Evolutionary conservation across 495 filamentous ascomycete genomes (phyloP).

Genomic region (Talaromyces trachyspermus): DNA sequence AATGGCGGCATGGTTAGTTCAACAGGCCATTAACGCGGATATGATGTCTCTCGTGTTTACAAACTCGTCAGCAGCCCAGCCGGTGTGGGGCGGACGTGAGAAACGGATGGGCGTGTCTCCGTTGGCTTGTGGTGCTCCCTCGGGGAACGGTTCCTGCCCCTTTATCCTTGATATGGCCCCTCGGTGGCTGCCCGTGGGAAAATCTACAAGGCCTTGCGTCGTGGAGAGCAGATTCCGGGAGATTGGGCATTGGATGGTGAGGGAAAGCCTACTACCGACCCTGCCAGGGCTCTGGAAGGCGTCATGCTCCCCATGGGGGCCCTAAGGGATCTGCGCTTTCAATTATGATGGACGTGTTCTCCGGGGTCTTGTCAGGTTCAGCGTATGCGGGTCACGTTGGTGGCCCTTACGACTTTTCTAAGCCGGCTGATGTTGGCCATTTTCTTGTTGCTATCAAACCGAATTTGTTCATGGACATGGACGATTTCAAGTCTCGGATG

Average conservation of each 20-base stretch:
- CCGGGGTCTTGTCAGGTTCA: constrained; percentile 61
- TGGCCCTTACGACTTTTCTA: constrained; percentile 61
- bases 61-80: constrained; percentile 67
- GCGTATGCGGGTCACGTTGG: constrained; percentile 68
- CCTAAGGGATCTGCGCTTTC: constrained; percentile 65
- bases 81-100: constrained; percentile 59
- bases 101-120: constrained; percentile 69
- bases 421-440: constrained; percentile 65
- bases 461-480: constrained; percentile 64
- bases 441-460: constrained; percentile 70
- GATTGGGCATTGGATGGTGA: constrained; percentile 70
- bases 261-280: constrained; percentile 59
- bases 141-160: constrained; percentile 38
- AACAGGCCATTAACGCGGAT: constrained; percentile 61
- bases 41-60: constrained; percentile 77
- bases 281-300: constrained; percentile 50
- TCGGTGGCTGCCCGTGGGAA: constrained; percentile 66
- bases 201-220: constrained; percentile 63
- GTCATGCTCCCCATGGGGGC: constrained; percentile 79
- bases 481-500: constrained; percentile 65
- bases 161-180: constrained; percentile 81
- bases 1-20: constrained; percentile 71
- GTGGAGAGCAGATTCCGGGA: constrained; percentile 66
- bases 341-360: constrained; percentile 84
- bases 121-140: constrained; percentile 68